phyloP scores from a whole-genome alignment of 1,139 yeast genomes.

The Sugiyamaella japonica region DNA sequence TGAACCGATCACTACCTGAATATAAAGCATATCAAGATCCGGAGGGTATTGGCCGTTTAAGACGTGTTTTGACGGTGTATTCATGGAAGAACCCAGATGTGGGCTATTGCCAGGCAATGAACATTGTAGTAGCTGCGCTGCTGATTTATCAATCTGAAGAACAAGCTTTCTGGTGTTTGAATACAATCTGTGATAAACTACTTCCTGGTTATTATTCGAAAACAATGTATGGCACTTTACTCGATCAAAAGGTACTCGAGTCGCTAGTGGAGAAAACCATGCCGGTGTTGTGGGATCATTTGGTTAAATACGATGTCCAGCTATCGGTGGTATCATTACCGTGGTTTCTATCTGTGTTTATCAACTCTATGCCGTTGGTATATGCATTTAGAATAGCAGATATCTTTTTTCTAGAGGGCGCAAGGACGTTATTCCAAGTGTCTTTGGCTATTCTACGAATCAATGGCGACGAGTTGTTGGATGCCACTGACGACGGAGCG shows the following conservation, averaged over 20 bases:
- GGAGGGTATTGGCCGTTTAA: slow-evolving; percentile 79
- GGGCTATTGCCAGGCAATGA: slow-evolving; percentile 99
- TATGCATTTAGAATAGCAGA: slow-evolving; percentile 92
- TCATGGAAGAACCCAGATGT: slow-evolving; percentile 98
- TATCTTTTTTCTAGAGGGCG: slow-evolving; percentile 87
- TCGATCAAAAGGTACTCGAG: slow-evolving; percentile 94
- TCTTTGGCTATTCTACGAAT: slow-evolving; percentile 84
- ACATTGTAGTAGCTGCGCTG: slow-evolving; percentile 91
- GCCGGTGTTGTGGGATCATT: slow-evolving; percentile 87
- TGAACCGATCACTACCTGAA: slow-evolving; percentile 92
- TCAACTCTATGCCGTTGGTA: slow-evolving; percentile 92
- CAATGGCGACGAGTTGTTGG: slow-evolving; percentile 79
- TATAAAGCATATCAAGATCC: slow-evolving; percentile 87
- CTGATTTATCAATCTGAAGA: slow-evolving; percentile 94
- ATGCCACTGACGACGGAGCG: slow-evolving; percentile 88
- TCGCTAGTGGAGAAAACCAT: slow-evolving; percentile 83
- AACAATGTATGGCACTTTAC: slow-evolving; percentile 94
- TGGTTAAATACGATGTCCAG: slow-evolving; percentile 77
- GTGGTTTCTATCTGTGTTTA: slow-evolving; percentile 89
- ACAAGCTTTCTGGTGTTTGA: slow-evolving; percentile 94
- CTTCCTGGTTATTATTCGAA: slow-evolving; percentile 96
- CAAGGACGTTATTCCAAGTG: slow-evolving; percentile 86
- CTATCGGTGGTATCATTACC: slow-evolving; percentile 93
- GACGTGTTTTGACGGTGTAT: slow-evolving; percentile 88
- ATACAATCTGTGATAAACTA: slow-evolving; percentile 75